Conservation (phyloP, 2,329 filamentous ascomycete genomes). For the Trichoderma hamatum region DNA sequence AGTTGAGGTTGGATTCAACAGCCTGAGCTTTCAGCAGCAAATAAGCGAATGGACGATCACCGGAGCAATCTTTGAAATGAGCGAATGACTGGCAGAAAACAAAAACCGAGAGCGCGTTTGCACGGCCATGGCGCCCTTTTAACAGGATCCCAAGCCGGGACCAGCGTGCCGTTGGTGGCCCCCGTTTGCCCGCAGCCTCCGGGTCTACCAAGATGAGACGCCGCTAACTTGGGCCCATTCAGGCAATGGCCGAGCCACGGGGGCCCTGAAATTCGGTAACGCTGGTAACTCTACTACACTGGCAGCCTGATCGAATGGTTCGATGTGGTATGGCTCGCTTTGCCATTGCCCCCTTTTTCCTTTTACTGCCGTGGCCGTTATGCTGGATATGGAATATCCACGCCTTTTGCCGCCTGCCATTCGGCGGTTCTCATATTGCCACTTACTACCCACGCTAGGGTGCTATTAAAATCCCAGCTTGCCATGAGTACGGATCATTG, state of each 20-base stretch:
- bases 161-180: neutral
- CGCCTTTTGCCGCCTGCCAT: neutral
- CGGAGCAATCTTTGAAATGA: constrained; percentile 7
- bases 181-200: constrained; percentile 1
- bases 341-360: neutral
- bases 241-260: constrained; percentile 25
- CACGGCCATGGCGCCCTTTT: constrained; percentile 15
- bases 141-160: neutral
- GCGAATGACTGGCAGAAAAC: constrained; percentile 23
- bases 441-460: neutral
- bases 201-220: constrained; percentile 8
- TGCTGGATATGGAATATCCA: neutral
- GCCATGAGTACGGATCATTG: neutral
- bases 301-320: neutral
- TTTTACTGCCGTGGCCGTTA: neutral
- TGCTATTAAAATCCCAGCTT: neutral
- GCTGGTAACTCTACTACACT: neutral
- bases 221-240: constrained; percentile 4
- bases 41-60: constrained; percentile 27
- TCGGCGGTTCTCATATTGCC: neutral
- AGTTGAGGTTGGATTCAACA: constrained; percentile 11
- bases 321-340: neutral
- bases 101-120: neutral
- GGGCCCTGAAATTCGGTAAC: neutral
- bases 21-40: constrained; percentile 13